Percentiles rank a stretch among this genome's conserved stretches.
Conservation (phyloP, 2,329 filamentous ascomycete genomes). For the Sclerotinia borealis region DNA sequence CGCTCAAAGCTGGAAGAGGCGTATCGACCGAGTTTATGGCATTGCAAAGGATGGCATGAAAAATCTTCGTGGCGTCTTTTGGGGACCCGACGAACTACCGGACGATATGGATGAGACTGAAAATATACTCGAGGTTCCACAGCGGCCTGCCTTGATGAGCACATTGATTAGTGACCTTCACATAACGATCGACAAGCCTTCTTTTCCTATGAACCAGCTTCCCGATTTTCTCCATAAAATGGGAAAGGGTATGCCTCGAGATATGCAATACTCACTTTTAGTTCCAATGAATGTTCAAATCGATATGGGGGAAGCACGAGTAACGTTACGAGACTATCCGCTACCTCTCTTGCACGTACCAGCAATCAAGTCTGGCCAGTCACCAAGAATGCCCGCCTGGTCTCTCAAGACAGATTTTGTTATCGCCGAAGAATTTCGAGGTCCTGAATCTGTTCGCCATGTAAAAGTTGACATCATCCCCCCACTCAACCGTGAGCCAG, state of each 20-base stretch:
- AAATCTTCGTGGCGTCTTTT: slow-evolving; percentile 73
- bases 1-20: slow-evolving; percentile 83
- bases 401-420: slow-evolving; percentile 88
- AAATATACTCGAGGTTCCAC: slow-evolving; percentile 76
- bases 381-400: slow-evolving; percentile 71
- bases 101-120: slow-evolving; percentile 80
- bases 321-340: slow-evolving; percentile 89
- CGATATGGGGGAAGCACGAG: slow-evolving; percentile 81
- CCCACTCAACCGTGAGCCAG: slow-evolving; percentile 50
- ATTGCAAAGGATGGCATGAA: slow-evolving; percentile 68
- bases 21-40: slow-evolving; percentile 71
- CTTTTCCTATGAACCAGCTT: slow-evolving; percentile 75
- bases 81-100: slow-evolving; percentile 73
- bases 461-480: slow-evolving; percentile 82
- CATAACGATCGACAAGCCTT: slow-evolving; percentile 83
- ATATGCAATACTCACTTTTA: slow-evolving; percentile 85
- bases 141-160: slow-evolving; percentile 77
- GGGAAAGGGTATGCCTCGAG: slow-evolving; percentile 92
- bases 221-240: slow-evolving; percentile 80
- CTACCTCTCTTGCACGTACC: slow-evolving; percentile 88
- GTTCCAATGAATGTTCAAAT: slow-evolving; percentile 86
- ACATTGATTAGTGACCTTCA: slow-evolving; percentile 78
- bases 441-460: slow-evolving; percentile 70
- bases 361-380: slow-evolving; percentile 70
- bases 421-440: slow-evolving; percentile 87